Evolutionary conservation across 2,329 filamentous ascomycete species (phyloP).

Genomic region (Hymenoscyphus linearis): DNA sequence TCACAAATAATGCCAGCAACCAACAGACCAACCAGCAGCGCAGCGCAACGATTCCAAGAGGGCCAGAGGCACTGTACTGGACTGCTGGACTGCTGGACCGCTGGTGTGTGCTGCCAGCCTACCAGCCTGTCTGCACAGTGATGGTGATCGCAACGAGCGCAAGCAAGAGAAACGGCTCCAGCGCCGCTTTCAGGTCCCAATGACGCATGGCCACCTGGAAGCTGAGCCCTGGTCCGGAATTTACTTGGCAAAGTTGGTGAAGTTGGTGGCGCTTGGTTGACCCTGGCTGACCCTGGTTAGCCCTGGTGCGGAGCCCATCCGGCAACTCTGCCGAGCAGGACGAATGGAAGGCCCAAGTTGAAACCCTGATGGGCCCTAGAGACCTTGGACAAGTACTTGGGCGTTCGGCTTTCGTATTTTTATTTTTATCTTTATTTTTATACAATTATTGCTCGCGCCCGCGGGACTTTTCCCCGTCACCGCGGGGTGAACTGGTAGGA

Average conservation of each 20-base stretch:
- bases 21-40: too few species aligned
- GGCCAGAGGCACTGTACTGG: too few species aligned
- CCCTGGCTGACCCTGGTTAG: background rate
- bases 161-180: background rate
- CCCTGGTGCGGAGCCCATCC: slow-evolving; percentile 1
- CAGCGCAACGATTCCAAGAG: too few species aligned
- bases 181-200: slow-evolving; percentile 13
- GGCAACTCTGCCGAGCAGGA: slow-evolving; percentile 9
- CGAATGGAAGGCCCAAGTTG: background rate
- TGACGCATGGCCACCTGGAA: slow-evolving; percentile 13
- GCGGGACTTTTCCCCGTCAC: too few species aligned
- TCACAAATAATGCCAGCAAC: background rate
- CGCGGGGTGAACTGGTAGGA: background rate
- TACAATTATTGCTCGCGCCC: too few species aligned
- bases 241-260: too few species aligned
- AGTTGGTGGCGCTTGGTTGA: background rate
- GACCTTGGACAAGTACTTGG: too few species aligned
- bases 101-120: too few species aligned
- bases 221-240: background rate
- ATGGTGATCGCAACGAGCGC: too few species aligned
- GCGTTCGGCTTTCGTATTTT: too few species aligned
- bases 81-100: too few species aligned
- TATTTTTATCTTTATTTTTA: background rate
- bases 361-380: background rate
- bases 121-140: background rate